Percentiles rank a stretch among this genome's conserved stretches.
phyloP scores from a whole-genome alignment of 768 basidiomycete genomes.

The Austroboletus eburneus region DNA sequence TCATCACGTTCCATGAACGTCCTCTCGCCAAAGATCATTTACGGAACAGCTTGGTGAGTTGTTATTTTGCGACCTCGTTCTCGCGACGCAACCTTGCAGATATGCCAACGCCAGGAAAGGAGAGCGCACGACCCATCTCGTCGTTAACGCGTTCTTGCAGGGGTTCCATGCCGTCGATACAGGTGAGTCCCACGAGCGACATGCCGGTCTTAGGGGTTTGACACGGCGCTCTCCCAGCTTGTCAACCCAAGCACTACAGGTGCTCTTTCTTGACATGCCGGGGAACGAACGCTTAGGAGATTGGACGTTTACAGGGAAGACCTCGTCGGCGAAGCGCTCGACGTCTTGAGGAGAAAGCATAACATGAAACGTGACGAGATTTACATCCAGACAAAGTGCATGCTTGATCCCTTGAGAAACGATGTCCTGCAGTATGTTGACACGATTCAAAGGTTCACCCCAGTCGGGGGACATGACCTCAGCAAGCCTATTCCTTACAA shows the following conservation, averaged over 20 bases:
- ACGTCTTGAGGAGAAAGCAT: slow-evolving; percentile 50
- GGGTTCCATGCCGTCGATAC: slow-evolving; percentile 85
- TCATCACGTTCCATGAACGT: slow-evolving; percentile 23
- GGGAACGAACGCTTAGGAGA: not conserved
- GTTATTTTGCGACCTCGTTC: not conserved
- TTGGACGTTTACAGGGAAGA: slow-evolving; percentile 52
- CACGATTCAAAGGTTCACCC: slow-evolving; percentile 56
- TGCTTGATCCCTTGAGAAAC: slow-evolving; percentile 1
- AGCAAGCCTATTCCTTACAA: slow-evolving; percentile 73
- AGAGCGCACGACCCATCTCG: slow-evolving; percentile 61
- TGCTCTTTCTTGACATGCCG: slow-evolving; percentile 18
- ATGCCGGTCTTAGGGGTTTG: slow-evolving; percentile 12
- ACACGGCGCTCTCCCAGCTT: slow-evolving; percentile 36
- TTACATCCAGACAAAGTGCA: slow-evolving; percentile 78
- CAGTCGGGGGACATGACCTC: slow-evolving; percentile 67
- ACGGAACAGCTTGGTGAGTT: slow-evolving; percentile 59
- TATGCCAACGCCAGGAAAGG: slow-evolving; percentile 57
- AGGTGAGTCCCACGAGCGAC: slow-evolving; percentile 41
- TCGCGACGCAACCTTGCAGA: not conserved
- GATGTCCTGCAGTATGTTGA: not conserved
- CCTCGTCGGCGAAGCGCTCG: slow-evolving; percentile 72
- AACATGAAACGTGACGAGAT: slow-evolving; percentile 64
- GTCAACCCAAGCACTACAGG: slow-evolving; percentile 74
- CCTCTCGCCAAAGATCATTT: slow-evolving; percentile 45
- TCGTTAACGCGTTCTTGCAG: slow-evolving; percentile 64